Evolutionary conservation across 495 filamentous ascomycete species (phyloP).

Genomic region (Aspergillus incahuasiensis): DNA sequence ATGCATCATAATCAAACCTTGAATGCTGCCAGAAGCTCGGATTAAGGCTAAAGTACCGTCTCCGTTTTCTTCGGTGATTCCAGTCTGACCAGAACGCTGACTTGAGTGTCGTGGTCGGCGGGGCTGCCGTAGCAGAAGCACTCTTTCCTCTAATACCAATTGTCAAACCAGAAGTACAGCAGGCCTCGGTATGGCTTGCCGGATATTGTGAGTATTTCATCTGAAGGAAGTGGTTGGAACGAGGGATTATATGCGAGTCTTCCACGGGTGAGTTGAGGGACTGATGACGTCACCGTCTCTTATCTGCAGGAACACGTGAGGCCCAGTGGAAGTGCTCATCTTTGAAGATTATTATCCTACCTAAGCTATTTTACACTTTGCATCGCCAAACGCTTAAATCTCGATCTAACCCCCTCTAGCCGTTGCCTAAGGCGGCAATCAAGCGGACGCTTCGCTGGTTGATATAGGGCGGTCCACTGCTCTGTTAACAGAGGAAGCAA

Average conservation of each 20-base stretch:
- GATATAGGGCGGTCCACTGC: neutral
- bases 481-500: neutral
- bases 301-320: too few species aligned
- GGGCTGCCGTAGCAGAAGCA: conserved; percentile 26
- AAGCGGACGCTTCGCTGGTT: neutral
- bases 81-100: too few species aligned
- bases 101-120: conserved; percentile 15
- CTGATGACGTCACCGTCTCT: too few species aligned
- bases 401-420: too few species aligned
- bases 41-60: neutral
- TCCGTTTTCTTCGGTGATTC: neutral
- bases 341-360: too few species aligned
- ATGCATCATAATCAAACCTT: too few species aligned
- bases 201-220: conserved; percentile 5
- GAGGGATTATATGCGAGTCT: neutral
- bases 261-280: too few species aligned
- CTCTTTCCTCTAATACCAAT: too few species aligned
- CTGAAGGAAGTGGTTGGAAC: neutral
- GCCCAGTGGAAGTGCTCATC: too few species aligned
- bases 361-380: too few species aligned
- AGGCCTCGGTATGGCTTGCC: neutral
- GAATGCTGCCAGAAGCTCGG: too few species aligned
- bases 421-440: neutral
- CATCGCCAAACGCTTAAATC: too few species aligned
- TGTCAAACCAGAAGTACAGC: conserved; percentile 24